These are phyloP conservation scores for Paecilomyces fulvus DNA, from an alignment of 2,329 filamentous ascomycete genomes.

Conservation along the genomic window DNA sequence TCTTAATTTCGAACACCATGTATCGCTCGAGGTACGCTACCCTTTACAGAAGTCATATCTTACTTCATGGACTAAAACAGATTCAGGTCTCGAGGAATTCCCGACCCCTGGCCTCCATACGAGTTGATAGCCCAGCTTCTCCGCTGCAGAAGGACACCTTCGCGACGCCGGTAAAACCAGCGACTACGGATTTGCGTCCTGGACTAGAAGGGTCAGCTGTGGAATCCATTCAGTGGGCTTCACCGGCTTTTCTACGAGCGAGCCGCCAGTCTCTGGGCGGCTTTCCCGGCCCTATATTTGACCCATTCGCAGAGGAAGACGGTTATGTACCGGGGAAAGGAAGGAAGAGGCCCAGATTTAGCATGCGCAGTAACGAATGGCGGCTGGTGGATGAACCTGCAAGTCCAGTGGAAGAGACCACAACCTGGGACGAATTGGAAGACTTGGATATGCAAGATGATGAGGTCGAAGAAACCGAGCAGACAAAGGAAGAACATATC, in stretches of 20 bases:
- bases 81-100: constrained; percentile 19
- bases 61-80: background rate
- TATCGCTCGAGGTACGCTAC: constrained; percentile 29
- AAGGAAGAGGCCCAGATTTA: constrained; percentile 63
- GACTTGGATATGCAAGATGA: constrained; percentile 3
- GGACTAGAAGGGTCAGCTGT: constrained; percentile 9
- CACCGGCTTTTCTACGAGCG: constrained; percentile 72
- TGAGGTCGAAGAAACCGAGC: constrained; percentile 1
- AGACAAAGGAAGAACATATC: background rate
- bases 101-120: constrained; percentile 28
- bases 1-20: constrained; percentile 37
- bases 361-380: constrained; percentile 62
- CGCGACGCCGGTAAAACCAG: constrained; percentile 16
- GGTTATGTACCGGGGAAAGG: constrained; percentile 51
- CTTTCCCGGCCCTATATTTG: constrained; percentile 54
- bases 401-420: constrained; percentile 42
- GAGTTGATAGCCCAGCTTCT: constrained; percentile 42
- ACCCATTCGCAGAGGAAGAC: constrained; percentile 62
- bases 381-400: constrained; percentile 62
- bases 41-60: background rate
- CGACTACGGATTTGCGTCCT: constrained; percentile 13
- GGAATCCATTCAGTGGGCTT: constrained; percentile 54
- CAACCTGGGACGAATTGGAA: constrained; percentile 5
- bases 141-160: constrained; percentile 13
- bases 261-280: constrained; percentile 61